Base-by-base conservation (phyloP, 768 basidiomycete species). In the Cubamyces sp. region DNA sequence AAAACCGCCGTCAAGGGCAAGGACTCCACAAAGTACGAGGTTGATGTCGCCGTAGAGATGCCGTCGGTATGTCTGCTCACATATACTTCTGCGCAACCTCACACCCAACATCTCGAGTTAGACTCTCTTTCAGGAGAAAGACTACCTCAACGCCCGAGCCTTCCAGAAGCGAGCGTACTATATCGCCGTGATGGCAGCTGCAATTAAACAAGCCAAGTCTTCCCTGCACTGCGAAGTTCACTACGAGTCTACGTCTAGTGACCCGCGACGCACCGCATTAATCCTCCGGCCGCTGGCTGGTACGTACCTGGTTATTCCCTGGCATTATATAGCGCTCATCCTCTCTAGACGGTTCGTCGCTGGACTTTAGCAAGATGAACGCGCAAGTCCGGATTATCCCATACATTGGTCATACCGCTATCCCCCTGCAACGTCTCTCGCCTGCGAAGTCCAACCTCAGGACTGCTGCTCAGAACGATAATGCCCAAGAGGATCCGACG, bases 161-260 rank as follows among this genome's bases (percentile, higher is more conserved):
- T 96, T 96, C 72, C 90, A 96, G 71, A 98, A 98, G 71, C 82
- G 92, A 41, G 88, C 93, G 0, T 94, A 90, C 71, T 99, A 93
- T 74, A 83, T 98, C 19, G 90, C 94, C 7, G 84, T 83, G 4
- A 77, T 98, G 47, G 91, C 92, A 1, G 79, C 83, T 8, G 82
- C 84, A 1, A 72, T 94, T 41, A 76, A 75, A 45, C 73, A 75
- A 39, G 74, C 79, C 14, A 78, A 81, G 63, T 76, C 69, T 52
- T 74, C 74, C 9, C 72, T 87, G 16, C 78, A 80, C 15, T 83
- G 91, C 3, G 84, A 91, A n/a, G 74, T 84, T 18, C 75, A 74
- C 28, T 94, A 87, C 71, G 79, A 83, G 14, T 87, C 85, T 2
- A 74, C 81, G 0, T 76, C 77, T 18, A 81, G 81, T 39, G 87